Percentiles rank a stretch among this genome's conserved stretches.
These are phyloP conservation scores for Plasmodium malariae DNA, from an alignment of 169 alveolate species.

Conservation along the genomic window DNA sequence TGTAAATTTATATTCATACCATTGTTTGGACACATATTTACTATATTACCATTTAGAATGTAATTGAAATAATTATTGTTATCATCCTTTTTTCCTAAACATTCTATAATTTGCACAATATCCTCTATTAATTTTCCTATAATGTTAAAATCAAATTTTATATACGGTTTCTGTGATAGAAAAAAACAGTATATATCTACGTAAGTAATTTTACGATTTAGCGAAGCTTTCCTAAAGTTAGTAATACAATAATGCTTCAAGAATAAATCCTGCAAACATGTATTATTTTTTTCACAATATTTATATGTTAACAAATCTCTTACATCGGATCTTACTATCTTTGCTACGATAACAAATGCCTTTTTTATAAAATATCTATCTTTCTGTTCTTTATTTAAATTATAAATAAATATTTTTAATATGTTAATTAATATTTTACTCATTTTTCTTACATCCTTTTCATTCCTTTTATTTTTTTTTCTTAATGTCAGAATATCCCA, in stretches of 20 bases:
- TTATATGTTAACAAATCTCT: slow-evolving; percentile 43
- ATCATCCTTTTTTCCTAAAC: slow-evolving; percentile 37
- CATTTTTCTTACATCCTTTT: slow-evolving; percentile 50
- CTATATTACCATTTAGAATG: slow-evolving; percentile 17
- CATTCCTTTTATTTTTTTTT: slow-evolving; percentile 39
- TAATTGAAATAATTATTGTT: slow-evolving; percentile 5
- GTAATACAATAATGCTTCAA: slow-evolving; percentile 41
- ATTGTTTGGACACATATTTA: not conserved
- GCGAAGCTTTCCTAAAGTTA: slow-evolving; percentile 26
- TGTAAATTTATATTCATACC: not conserved
- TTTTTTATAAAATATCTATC: slow-evolving; percentile 54
- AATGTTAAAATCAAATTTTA: slow-evolving; percentile 9
- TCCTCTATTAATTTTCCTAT: slow-evolving; percentile 21
- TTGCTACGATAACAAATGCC: slow-evolving; percentile 51
- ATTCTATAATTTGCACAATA: slow-evolving; percentile 28
- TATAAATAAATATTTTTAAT: slow-evolving; percentile 38
- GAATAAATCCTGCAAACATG: slow-evolving; percentile 19
- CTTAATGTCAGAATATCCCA: slow-evolving; percentile 51
- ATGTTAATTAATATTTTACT: slow-evolving; percentile 25
- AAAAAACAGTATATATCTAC: slow-evolving; percentile 62
- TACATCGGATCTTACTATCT: slow-evolving; percentile 35
- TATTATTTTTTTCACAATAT: not conserved
- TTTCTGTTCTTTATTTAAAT: slow-evolving; percentile 29
- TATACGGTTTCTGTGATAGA: slow-evolving; percentile 31
- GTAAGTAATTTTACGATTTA: slow-evolving; percentile 43